phyloP scores from a whole-genome alignment of 106 monocot genomes.

The Hemerocallis citrina region DNA sequence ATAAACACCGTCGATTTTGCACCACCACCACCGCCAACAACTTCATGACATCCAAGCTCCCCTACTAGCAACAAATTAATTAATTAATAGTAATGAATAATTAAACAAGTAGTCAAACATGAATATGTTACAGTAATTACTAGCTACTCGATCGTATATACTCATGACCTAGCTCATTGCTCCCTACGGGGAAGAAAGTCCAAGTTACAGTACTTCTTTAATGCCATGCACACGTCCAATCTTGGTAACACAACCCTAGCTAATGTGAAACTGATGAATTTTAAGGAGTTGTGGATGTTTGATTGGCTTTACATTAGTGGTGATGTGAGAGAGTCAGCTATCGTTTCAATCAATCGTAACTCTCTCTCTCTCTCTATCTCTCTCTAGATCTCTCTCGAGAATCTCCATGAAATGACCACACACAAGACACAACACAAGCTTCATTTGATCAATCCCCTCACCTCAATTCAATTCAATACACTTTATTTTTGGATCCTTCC shows the following conservation, averaged over 20 bases:
- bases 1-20: constrained; percentile 56
- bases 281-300: background rate
- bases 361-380: no score
- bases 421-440: background rate
- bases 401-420: constrained; percentile 41
- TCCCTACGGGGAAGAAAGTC: constrained; percentile 3
- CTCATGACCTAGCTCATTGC: background rate
- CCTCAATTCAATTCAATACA: no score
- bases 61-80: background rate
- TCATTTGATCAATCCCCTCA: constrained; percentile 37
- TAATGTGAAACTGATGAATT: constrained; percentile 2
- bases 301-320: background rate
- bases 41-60: background rate
- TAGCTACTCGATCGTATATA: background rate
- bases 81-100: no score
- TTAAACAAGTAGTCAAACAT: background rate
- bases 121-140: background rate
- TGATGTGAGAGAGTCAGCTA: constrained; percentile 4
- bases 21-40: constrained; percentile 10
- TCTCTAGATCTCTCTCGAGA: no score
- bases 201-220: constrained; percentile 7
- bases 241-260: constrained; percentile 39
- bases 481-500: no score
- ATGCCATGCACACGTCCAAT: constrained; percentile 83
- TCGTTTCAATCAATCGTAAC: constrained; percentile 7